Percentiles rank a stretch among this genome's conserved stretches.
phyloP scores from a whole-genome alignment of 768 basidiomycete genomes.

The Mycena filopes region DNA sequence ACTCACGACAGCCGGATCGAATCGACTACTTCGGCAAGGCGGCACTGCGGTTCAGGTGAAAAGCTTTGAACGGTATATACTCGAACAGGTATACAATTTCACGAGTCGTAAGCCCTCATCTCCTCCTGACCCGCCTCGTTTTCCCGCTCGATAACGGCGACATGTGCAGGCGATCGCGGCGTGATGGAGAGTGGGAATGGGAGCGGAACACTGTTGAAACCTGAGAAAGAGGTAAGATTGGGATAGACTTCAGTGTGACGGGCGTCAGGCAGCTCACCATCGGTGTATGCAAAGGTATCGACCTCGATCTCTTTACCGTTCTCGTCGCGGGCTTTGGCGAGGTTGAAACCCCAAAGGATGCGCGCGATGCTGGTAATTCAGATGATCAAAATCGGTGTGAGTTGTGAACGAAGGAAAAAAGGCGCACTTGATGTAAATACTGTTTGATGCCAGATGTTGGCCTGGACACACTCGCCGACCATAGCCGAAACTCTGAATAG shows the following conservation, averaged over 20 bases:
- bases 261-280: constrained; percentile 9
- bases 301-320: constrained; percentile 22
- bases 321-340: constrained; percentile 27
- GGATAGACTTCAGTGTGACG: neutral
- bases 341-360: constrained; percentile 30
- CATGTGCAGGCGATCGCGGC: constrained; percentile 23
- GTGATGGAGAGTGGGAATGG: constrained; percentile 30
- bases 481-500: constrained; percentile 27
- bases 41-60: no score
- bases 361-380: constrained; percentile 25
- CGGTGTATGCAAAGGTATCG: constrained; percentile 32
- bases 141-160: constrained; percentile 26
- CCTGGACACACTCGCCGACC: constrained; percentile 30
- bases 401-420: neutral
- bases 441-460: constrained; percentile 24
- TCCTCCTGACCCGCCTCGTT: constrained; percentile 33
- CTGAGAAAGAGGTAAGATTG: neutral
- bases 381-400: neutral
- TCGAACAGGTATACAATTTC: neutral
- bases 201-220: constrained; percentile 30
- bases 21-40: no score
- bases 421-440: constrained; percentile 30
- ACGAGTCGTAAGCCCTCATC: constrained; percentile 27
- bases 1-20: no score
- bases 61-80: no score